These are phyloP conservation scores for Termitomyces sp. DNA, from an alignment of 768 basidiomycete species.

Conservation along the genomic window DNA sequence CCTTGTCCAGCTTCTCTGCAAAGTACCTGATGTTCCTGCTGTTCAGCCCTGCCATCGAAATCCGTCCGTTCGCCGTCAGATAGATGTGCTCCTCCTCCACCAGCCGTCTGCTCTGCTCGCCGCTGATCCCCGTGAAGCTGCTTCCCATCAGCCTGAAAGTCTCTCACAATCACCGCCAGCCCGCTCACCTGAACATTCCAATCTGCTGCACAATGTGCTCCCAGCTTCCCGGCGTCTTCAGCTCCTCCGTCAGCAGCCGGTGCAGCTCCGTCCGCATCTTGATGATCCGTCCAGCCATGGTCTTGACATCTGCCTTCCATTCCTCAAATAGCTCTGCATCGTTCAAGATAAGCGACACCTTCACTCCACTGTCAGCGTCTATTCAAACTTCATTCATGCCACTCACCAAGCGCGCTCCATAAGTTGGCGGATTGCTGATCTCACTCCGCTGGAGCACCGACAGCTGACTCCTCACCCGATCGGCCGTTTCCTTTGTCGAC, in stretches of 20 bases:
- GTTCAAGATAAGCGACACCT: constrained; percentile 83
- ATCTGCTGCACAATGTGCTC: constrained; percentile 95
- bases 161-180: no score
- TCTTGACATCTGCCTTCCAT: constrained; percentile 87
- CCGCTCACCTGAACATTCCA: constrained; percentile 87
- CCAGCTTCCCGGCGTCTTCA: constrained; percentile 91
- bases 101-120: constrained; percentile 60
- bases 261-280: constrained; percentile 81
- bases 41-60: constrained; percentile 94
- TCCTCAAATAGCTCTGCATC: constrained; percentile 67
- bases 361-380: constrained; percentile 3
- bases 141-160: not conserved
- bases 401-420: constrained; percentile 80
- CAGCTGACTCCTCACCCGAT: constrained; percentile 77
- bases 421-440: constrained; percentile 91
- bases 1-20: constrained; percentile 64
- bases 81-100: constrained; percentile 76
- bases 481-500: constrained; percentile 55
- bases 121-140: constrained; percentile 81
- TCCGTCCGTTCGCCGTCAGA: constrained; percentile 81
- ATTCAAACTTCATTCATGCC: not conserved
- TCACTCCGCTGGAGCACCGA: constrained; percentile 90
- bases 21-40: constrained; percentile 70
- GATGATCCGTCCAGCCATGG: constrained; percentile 93
- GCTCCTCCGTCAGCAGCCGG: constrained; percentile 64